Evolutionary conservation across 2,329 filamentous ascomycete species (phyloP).

Genomic region (Elsinoe perseae): DNA sequence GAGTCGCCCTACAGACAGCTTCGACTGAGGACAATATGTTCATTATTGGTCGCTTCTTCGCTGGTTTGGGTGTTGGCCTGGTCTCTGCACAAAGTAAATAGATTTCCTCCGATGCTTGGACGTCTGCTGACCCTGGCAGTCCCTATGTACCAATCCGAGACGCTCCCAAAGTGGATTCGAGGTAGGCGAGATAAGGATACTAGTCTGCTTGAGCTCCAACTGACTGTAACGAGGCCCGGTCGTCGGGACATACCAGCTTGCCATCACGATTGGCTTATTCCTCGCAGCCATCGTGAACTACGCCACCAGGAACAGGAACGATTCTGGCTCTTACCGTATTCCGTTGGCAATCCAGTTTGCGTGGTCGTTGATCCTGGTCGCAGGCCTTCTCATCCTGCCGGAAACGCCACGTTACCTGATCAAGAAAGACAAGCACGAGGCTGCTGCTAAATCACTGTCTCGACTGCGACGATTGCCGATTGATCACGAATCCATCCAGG

Average conservation of each 20-base stretch:
- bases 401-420: constrained; percentile 77
- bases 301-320: constrained; percentile 49
- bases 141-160: constrained; percentile 76
- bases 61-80: constrained; percentile 22
- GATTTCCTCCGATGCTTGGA: constrained; percentile 44
- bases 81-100: constrained; percentile 54
- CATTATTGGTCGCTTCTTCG: constrained; percentile 20
- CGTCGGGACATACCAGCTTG: constrained; percentile 71
- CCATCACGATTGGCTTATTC: constrained; percentile 66
- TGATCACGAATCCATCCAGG: constrained; percentile 22
- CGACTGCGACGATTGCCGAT: constrained; percentile 21
- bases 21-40: constrained; percentile 18
- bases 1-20: constrained; percentile 21
- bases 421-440: constrained; percentile 59
- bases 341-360: constrained; percentile 53
- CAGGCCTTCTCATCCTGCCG: constrained; percentile 63
- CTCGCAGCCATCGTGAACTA: constrained; percentile 66
- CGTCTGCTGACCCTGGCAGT: constrained; percentile 32
- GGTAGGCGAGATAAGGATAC: constrained; percentile 38
- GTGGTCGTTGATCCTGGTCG: constrained; percentile 9
- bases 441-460: constrained; percentile 51
- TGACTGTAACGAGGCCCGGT: constrained; percentile 38
- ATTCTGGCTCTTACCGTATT: constrained; percentile 56
- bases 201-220: not conserved
- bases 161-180: constrained; percentile 62